A percentile compares a stretch with the other conserved stretches of the same genome.
Evolutionary conservation across 208 protist species (phyloP).

Genomic region (Histomonas meleagridis): DNA sequence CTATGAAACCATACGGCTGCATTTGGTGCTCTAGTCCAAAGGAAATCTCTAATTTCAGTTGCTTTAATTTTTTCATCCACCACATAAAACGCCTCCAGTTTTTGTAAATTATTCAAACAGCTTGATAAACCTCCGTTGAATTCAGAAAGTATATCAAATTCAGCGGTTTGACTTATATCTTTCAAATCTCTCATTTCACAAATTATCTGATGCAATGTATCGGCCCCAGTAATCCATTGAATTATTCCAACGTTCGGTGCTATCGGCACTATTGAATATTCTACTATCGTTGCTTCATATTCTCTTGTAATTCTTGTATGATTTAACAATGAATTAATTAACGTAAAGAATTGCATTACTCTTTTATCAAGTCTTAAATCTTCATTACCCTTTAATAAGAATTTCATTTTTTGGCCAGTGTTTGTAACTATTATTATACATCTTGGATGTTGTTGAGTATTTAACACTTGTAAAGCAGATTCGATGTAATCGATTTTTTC

Average conservation of each 20-base stretch:
- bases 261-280: neutral
- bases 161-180: neutral
- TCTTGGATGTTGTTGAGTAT: neutral
- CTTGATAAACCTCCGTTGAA: neutral
- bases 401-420: neutral
- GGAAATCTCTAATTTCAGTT: neutral
- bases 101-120: neutral
- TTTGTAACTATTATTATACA: neutral
- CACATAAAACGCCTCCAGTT: neutral
- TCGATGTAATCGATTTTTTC: neutral
- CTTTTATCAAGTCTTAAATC: neutral
- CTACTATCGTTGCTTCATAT: neutral
- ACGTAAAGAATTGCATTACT: neutral
- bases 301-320: neutral
- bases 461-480: neutral
- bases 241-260: neutral
- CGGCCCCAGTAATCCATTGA: neutral
- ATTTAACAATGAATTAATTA: neutral
- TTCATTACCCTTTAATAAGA: slow-evolving; percentile 24
- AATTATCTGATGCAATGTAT: neutral
- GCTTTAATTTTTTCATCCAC: neutral
- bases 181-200: neutral
- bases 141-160: neutral
- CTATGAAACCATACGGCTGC: neutral
- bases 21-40: neutral